Conservation (phyloP, 208 protist species). For the Trypanosoma lewisi region DNA sequence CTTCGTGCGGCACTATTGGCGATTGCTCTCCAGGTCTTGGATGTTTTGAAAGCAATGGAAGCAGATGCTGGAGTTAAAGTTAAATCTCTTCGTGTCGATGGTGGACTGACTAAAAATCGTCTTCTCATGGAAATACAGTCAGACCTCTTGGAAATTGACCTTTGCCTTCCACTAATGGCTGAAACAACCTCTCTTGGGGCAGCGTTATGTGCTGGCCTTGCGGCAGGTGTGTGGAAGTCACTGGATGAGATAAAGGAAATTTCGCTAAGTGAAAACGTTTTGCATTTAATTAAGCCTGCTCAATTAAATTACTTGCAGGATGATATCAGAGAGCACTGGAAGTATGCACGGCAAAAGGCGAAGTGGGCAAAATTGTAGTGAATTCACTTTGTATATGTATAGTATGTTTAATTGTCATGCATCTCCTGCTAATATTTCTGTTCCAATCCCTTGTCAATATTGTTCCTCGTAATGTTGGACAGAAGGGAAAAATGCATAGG, state of each 20-base stretch:
- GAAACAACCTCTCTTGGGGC: conserved; percentile 83
- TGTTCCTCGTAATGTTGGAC: too few relatives aligned
- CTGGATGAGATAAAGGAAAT: conserved; percentile 42
- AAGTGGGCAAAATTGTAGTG: conserved; percentile 74
- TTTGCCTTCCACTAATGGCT: conserved; percentile 62
- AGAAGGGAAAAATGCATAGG: too few relatives aligned
- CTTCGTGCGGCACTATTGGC: conserved; percentile 85
- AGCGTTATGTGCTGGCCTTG: conserved; percentile 72
- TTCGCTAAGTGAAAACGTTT: conserved; percentile 28
- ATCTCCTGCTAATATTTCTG: too few relatives aligned
- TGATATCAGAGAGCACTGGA: conserved; percentile 45
- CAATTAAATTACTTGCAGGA: conserved; percentile 25
- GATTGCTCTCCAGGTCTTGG: conserved; percentile 89
- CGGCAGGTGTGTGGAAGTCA: conserved; percentile 60
- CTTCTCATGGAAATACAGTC: conserved; percentile 95
- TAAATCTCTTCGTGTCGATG: conserved; percentile 91
- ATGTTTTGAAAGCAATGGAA: conserved; percentile 82
- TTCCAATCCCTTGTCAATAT: too few relatives aligned
- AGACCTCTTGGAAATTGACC: conserved; percentile 74
- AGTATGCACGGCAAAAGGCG: conserved; percentile 41
- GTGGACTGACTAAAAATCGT: conserved; percentile 90
- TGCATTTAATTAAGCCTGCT: conserved; percentile 34
- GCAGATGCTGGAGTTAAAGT: conserved; percentile 75
- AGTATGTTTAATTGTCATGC: too few relatives aligned
- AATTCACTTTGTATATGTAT: conserved; percentile 9